These are phyloP conservation scores for Platanthera guangdongensis DNA, from an alignment of 106 monocot species.

Conservation along the genomic window DNA sequence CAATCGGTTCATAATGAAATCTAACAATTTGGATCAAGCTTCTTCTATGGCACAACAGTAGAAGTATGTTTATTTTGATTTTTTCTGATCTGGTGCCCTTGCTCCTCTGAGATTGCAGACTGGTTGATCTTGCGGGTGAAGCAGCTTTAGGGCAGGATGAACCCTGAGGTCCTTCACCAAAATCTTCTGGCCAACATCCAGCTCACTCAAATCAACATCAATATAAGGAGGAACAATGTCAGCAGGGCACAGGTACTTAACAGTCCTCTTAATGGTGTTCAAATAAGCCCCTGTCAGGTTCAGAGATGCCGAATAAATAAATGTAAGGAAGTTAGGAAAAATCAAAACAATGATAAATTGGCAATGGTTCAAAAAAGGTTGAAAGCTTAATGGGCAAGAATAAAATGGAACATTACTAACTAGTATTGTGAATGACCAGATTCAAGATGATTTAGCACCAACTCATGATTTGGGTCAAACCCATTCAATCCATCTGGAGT, in stretches of 20 bases:
- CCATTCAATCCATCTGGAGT: no score
- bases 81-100: slow-evolving; percentile 52
- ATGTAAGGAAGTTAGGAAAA: background rate
- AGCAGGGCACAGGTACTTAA: slow-evolving; percentile 79
- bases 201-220: slow-evolving; percentile 85
- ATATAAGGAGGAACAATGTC: slow-evolving; percentile 96
- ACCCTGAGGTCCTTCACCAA: slow-evolving; percentile 75
- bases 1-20: no score
- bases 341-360: background rate
- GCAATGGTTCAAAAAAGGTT: background rate
- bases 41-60: background rate
- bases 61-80: slow-evolving; percentile 33
- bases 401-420: no score
- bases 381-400: no score
- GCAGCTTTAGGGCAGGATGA: slow-evolving; percentile 69
- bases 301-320: background rate
- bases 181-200: slow-evolving; percentile 79
- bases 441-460: no score
- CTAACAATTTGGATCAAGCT: no score
- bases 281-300: slow-evolving; percentile 61
- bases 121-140: slow-evolving; percentile 51
- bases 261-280: slow-evolving; percentile 81
- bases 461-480: no score
- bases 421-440: no score
- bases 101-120: slow-evolving; percentile 80